phyloP scores from a whole-genome alignment of 164 flowering plant genomes.

The Umbilicus rupestris region DNA sequence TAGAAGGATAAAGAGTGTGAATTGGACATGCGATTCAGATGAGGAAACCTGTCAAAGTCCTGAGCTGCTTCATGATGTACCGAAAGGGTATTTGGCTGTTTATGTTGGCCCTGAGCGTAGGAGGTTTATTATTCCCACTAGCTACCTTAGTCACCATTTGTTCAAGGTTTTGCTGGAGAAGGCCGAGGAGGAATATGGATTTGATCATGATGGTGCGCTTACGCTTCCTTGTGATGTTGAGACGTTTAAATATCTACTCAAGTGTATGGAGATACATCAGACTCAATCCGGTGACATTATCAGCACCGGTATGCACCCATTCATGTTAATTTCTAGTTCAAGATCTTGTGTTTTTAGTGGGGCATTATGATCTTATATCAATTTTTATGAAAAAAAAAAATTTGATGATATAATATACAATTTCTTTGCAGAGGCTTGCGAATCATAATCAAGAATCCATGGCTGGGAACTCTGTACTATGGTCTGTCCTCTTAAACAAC shows the following conservation, averaged over 20 bases:
- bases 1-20: conserved; percentile 27
- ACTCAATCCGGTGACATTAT: conserved; percentile 13
- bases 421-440: background rate
- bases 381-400: background rate
- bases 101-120: conserved; percentile 89
- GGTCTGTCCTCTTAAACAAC: too few species aligned
- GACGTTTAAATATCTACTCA: conserved; percentile 84
- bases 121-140: conserved; percentile 84
- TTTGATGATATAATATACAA: background rate
- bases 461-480: background rate
- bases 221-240: conserved; percentile 87
- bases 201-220: conserved; percentile 66
- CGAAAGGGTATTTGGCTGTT: conserved; percentile 82
- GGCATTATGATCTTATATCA: background rate
- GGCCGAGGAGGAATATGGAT: conserved; percentile 89
- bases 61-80: conserved; percentile 61
- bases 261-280: conserved; percentile 53
- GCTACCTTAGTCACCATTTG: conserved; percentile 53
- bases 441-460: background rate
- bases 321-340: background rate
- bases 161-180: conserved; percentile 78
- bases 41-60: conserved; percentile 71
- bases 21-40: conserved; percentile 51
- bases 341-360: background rate
- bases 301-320: conserved; percentile 13